Percentiles rank a stretch among this genome's conserved stretches.
Evolutionary conservation across 2,329 filamentous ascomycete genomes (phyloP).

Genomic region (Fusarium subglutinans): DNA sequence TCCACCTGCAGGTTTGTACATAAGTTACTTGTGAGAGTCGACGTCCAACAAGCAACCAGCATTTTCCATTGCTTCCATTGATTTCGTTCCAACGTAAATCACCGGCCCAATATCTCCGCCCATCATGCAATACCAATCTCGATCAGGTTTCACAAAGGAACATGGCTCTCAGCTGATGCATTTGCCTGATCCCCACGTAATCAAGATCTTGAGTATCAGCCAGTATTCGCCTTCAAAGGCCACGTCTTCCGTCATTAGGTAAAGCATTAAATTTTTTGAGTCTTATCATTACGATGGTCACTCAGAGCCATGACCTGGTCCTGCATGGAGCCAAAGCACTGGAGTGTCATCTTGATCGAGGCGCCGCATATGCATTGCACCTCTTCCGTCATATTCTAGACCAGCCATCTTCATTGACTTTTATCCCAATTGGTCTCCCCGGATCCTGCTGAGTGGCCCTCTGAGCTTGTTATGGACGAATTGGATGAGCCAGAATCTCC

Average conservation of each 20-base stretch:
- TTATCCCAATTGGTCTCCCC: conserved; percentile 19
- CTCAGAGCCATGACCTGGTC: conserved; percentile 24
- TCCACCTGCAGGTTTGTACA: conserved; percentile 8
- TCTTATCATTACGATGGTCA: conserved; percentile 17
- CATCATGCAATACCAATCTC: conserved; percentile 24
- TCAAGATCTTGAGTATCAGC: background rate
- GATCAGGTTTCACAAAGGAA: conserved; percentile 30
- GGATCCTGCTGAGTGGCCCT: conserved; percentile 13
- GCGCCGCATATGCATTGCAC: conserved; percentile 10
- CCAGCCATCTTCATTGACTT: conserved; percentile 25
- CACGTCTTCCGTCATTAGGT: conserved; percentile 3
- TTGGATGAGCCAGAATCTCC: conserved; percentile 10
- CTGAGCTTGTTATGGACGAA: conserved; percentile 16
- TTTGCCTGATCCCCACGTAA: conserved; percentile 25
- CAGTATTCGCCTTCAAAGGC: conserved; percentile 12
- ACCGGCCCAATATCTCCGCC: conserved; percentile 11
- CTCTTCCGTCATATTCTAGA: conserved; percentile 30
- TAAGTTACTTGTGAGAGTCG: background rate
- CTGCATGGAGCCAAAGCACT: conserved; percentile 24
- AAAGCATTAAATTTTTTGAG: conserved; percentile 16
- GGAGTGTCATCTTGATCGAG: conserved; percentile 21
- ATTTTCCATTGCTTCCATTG: background rate
- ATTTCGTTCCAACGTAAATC: background rate
- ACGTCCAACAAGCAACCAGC: background rate
- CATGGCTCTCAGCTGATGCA: conserved; percentile 23